Conservation (phyloP, 2,329 filamentous ascomycete species). For the Penicillium brevicompactum region DNA sequence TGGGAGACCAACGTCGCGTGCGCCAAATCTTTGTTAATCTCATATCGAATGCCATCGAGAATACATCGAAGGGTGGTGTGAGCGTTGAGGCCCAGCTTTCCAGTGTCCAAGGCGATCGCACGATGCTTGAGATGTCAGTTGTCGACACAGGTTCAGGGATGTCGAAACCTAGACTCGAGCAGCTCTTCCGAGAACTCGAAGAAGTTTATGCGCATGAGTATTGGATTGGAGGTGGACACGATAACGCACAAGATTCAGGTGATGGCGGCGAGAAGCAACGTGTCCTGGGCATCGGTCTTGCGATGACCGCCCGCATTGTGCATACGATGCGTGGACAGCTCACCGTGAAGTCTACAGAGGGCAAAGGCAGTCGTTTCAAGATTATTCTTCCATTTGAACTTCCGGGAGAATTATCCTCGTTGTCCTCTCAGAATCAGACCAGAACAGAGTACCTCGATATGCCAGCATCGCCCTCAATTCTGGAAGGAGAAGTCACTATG, state of each 20-base stretch:
- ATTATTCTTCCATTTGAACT: slow-evolving; percentile 76
- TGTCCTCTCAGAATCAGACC: neutral
- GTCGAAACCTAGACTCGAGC: slow-evolving; percentile 58
- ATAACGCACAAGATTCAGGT: slow-evolving; percentile 17
- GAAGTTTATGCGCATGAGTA: slow-evolving; percentile 64
- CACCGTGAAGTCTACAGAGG: slow-evolving; percentile 78
- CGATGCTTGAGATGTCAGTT: slow-evolving; percentile 72
- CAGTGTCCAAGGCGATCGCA: slow-evolving; percentile 49
- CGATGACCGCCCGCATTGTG: slow-evolving; percentile 80
- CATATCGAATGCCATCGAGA: slow-evolving; percentile 80
- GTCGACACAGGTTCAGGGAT: slow-evolving; percentile 74
- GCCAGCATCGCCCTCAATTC: neutral
- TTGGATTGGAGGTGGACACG: slow-evolving; percentile 38
- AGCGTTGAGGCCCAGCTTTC: slow-evolving; percentile 68
- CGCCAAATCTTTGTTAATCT: slow-evolving; percentile 81
- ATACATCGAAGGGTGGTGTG: slow-evolving; percentile 69
- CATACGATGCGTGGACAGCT: slow-evolving; percentile 91
- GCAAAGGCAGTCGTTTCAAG: slow-evolving; percentile 79
- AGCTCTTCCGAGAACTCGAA: slow-evolving; percentile 63
- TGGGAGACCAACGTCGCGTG: slow-evolving; percentile 77
- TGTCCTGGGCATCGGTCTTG: slow-evolving; percentile 78
- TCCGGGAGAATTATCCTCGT: slow-evolving; percentile 40
- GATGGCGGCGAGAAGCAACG: slow-evolving; percentile 27
- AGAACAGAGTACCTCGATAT: neutral
- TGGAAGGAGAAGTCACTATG: neutral